Conservation (phyloP, 495 filamentous ascomycete species). For the Parmelia sp. region DNA sequence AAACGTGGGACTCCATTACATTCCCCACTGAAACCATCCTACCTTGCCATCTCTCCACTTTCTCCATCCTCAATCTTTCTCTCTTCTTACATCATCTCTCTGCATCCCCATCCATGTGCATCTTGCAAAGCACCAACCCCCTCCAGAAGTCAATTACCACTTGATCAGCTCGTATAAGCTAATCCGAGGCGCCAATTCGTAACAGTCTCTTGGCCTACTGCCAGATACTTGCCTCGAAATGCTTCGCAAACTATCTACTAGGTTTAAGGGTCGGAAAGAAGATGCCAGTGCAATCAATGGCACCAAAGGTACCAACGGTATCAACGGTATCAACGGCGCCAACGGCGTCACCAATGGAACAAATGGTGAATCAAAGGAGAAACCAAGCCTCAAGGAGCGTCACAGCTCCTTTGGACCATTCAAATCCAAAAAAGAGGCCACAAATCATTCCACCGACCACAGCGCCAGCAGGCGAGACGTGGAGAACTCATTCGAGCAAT, state of each 20-base stretch:
- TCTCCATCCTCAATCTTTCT: neutral
- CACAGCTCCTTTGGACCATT: conserved; percentile 29
- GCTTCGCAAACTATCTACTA: conserved; percentile 45
- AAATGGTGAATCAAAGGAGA: conserved; percentile 20
- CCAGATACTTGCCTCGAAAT: conserved; percentile 23
- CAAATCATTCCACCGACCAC: conserved; percentile 25
- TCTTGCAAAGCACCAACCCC: neutral
- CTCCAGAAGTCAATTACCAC: neutral
- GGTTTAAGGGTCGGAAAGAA: conserved; percentile 43
- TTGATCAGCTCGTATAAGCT: neutral
- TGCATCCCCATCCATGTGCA: neutral
- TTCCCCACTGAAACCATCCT: neutral
- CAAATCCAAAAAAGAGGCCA: conserved; percentile 31
- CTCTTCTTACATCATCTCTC: neutral
- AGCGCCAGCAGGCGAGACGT: conserved; percentile 38
- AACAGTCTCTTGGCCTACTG: neutral
- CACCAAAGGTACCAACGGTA: conserved; percentile 24
- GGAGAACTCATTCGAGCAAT: conserved; percentile 50
- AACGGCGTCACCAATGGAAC: conserved; percentile 12
- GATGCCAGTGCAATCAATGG: conserved; percentile 28
- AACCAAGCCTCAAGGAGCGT: conserved; percentile 20
- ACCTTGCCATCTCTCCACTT: neutral
- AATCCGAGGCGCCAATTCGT: neutral
- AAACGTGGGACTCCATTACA: too few species aligned
- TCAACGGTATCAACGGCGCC: conserved; percentile 20